Conservation (phyloP, 2,329 filamentous ascomycete genomes). For the Beauveria sp. region DNA sequence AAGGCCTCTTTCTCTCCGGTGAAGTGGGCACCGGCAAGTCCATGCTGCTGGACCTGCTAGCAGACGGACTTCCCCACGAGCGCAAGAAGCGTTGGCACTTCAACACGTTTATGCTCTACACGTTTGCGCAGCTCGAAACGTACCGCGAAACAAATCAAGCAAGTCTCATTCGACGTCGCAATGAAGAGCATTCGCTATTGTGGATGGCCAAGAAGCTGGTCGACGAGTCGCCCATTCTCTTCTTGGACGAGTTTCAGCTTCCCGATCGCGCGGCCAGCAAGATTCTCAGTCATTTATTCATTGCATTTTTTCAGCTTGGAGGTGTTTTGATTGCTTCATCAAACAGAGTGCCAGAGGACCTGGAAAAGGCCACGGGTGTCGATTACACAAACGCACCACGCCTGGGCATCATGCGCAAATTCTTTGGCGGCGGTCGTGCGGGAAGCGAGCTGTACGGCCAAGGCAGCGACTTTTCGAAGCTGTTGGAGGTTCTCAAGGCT, state of each 20-base stretch:
- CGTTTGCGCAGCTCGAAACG: slow-evolving; percentile 62
- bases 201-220: slow-evolving; percentile 71
- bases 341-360: slow-evolving; percentile 76
- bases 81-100: slow-evolving; percentile 76
- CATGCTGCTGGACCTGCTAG: slow-evolving; percentile 79
- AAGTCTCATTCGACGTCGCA: slow-evolving; percentile 12
- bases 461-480: slow-evolving; percentile 66
- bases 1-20: slow-evolving; percentile 68
- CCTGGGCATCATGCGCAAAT: slow-evolving; percentile 42
- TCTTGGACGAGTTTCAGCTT: slow-evolving; percentile 77
- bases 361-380: slow-evolving; percentile 66
- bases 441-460: slow-evolving; percentile 48
- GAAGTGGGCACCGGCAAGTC: slow-evolving; percentile 79
- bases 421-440: slow-evolving; percentile 33
- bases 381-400: slow-evolving; percentile 54
- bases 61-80: slow-evolving; percentile 64
- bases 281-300: slow-evolving; percentile 71
- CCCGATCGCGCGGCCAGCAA: slow-evolving; percentile 72
- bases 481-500: slow-evolving; percentile 67
- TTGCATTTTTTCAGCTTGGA: slow-evolving; percentile 72
- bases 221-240: slow-evolving; percentile 66
- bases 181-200: slow-evolving; percentile 56
- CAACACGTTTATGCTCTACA: slow-evolving; percentile 79
- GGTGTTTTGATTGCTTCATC: slow-evolving; percentile 74
- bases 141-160: slow-evolving; percentile 38